phyloP scores from a whole-genome alignment of 495 filamentous ascomycete genomes.

The Jackrogersella minutella region DNA sequence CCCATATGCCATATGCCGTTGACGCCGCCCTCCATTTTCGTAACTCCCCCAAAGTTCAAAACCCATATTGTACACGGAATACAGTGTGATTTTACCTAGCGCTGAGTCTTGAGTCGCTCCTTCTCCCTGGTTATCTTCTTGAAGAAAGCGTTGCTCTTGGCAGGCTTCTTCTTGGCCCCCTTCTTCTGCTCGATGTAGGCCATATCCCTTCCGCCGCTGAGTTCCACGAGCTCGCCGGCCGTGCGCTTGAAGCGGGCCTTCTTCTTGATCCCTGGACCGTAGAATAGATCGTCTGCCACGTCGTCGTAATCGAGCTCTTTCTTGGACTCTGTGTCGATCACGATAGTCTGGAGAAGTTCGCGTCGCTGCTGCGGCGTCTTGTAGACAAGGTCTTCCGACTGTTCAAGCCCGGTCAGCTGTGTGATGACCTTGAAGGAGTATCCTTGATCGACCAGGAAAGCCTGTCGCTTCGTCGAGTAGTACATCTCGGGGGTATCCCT shows the following conservation, averaged over 20 bases:
- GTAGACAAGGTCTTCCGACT: conserved; percentile 81
- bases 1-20: too few species aligned
- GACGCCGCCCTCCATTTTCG: conserved; percentile 1
- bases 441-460: conserved; percentile 97
- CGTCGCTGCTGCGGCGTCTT: conserved; percentile 80
- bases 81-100: conserved; percentile 12
- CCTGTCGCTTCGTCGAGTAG: conserved; percentile 96
- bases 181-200: conserved; percentile 93
- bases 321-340: conserved; percentile 82
- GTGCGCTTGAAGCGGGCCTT: conserved; percentile 74
- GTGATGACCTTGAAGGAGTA: conserved; percentile 99
- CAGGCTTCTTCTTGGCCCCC: conserved; percentile 77
- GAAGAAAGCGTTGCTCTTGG: conserved; percentile 66
- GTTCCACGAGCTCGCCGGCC: conserved; percentile 82
- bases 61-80: conserved; percentile 12
- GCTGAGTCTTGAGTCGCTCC: conserved; percentile 39
- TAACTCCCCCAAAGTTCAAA: too few species aligned
- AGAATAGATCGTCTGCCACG: conserved; percentile 85
- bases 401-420: conserved; percentile 88
- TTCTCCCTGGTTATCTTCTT: conserved; percentile 83
- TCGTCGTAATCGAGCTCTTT: conserved; percentile 71
- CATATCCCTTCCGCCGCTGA: conserved; percentile 94
- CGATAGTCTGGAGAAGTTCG: conserved; percentile 89
- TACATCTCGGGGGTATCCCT: conserved; percentile 99
- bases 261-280: conserved; percentile 57